Evolutionary conservation across 805 yeast species (phyloP).

Genomic region (Teunomyces panamensis): DNA sequence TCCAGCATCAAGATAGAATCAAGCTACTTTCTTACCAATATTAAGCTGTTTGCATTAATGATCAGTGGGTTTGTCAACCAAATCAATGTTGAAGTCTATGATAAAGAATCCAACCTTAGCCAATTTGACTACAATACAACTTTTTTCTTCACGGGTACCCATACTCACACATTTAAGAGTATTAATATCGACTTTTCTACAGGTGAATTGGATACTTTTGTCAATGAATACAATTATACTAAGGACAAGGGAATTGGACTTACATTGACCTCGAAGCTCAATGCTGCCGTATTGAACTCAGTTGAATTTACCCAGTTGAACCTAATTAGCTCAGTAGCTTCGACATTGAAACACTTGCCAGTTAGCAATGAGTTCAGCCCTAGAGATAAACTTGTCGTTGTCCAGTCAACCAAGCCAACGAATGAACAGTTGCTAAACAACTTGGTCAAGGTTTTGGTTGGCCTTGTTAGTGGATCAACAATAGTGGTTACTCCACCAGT

Average conservation of each 20-base stretch:
- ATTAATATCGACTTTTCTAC: neutral
- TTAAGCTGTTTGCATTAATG: constrained; percentile 35
- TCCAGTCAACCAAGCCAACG: constrained; percentile 13
- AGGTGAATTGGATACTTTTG: constrained; percentile 13
- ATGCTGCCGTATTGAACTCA: constrained; percentile 13
- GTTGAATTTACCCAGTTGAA: constrained; percentile 47
- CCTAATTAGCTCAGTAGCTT: constrained; percentile 51
- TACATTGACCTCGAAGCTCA: constrained; percentile 17
- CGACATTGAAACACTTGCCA: constrained; percentile 49
- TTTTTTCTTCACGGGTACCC: neutral
- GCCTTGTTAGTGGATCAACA: constrained; percentile 33
- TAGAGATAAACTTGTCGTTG: constrained; percentile 22
- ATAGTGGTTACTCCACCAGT: constrained; percentile 15
- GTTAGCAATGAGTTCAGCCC: constrained; percentile 30
- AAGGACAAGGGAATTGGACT: constrained; percentile 40
- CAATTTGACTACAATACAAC: neutral
- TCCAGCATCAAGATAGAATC: constrained; percentile 24
- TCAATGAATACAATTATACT: constrained; percentile 27
- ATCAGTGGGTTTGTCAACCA: constrained; percentile 46
- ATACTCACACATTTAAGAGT: neutral
- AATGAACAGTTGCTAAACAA: constrained; percentile 26
- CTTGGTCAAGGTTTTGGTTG: constrained; percentile 38
- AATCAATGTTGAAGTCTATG: constrained; percentile 39
- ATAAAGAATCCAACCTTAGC: constrained; percentile 7
- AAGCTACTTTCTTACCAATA: constrained; percentile 18